Evolutionary conservation across 345 rosid species (phyloP), one percentile per base, ranked within the genome.

Genomic region (Sisymbrium irio): DNA sequence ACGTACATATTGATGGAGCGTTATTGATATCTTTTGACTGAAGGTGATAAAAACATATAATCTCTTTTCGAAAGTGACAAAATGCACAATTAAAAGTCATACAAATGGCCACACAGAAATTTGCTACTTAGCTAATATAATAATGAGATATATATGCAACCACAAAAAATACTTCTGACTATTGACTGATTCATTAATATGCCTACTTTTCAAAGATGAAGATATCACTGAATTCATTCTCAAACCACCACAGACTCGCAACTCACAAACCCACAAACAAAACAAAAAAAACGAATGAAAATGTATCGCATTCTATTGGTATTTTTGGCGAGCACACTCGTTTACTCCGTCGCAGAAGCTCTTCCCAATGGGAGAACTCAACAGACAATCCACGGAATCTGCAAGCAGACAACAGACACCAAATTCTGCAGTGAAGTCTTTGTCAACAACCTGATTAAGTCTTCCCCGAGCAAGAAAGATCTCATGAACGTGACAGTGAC

Each of bases 401-500:
- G 80, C 54, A 77, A 55, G 46, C 33, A 63, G 46, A 77, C 80
- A 37, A 15, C 3, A n/a, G 80, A 77, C 12, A 9, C 28, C 54
- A 56, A 19, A 11, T 77, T 37, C 20, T 77, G 80, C 67, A 36
- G 1, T 2, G n/a, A 0, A 0, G 6, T 77, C 39, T 77, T 63
- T 36, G 30, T 3, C 54, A 47, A 56, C 0, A 69, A 36, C 28
- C 45, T 77, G 9, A 1, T 2, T 1, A 55, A 54, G 10, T 17
- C 67, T 36, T 20, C 32, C 9, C 72, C 71, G 62, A 56, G 67
- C 71, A 56, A 45, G 39, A 70, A 70, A 37, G 80, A 70, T 37
- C 61, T 77, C 39, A 7, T 55, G 71, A 77, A 77, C 60, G 61
- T 56, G 66, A 77, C 80, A 8, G 33, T 77, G 9, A 47, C 9